Evolutionary conservation across 139 green algal species (phyloP).

Genomic region (Coccomyxa sp.): DNA sequence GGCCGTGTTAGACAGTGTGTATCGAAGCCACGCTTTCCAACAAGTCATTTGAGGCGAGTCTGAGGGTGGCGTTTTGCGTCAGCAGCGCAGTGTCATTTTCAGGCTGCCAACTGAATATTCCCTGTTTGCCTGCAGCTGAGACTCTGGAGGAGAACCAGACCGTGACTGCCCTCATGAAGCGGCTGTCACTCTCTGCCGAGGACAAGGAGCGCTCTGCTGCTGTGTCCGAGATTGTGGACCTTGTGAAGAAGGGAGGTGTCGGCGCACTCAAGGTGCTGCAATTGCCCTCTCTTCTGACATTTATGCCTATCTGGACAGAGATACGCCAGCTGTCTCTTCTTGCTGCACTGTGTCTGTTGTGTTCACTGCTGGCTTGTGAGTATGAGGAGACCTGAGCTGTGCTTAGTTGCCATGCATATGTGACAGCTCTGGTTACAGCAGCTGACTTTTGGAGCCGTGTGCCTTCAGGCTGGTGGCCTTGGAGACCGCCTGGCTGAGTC

Average conservation of each 20-base stretch:
- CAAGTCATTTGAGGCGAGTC: no score
- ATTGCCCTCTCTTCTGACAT: not conserved
- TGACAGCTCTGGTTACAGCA: no score
- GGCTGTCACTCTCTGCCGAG: not conserved
- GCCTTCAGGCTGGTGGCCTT: not conserved
- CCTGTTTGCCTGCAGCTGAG: not conserved
- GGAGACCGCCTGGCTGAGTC: not conserved
- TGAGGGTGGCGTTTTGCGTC: no score
- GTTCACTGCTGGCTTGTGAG: not conserved
- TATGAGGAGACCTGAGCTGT: no score
- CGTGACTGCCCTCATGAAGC: not conserved
- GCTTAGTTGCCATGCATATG: no score
- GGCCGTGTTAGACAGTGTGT: no score
- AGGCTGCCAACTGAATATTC: not conserved
- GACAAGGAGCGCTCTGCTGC: constrained; percentile 14
- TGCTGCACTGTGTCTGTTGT: not conserved
- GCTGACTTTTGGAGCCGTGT: no score
- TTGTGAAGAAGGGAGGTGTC: constrained; percentile 5
- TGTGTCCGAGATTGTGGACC: constrained; percentile 9
- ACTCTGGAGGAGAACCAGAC: not conserved
- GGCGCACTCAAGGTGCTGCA: constrained; percentile 3
- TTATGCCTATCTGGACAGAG: not conserved
- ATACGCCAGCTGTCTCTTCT: not conserved
- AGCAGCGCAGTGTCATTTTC: no score
- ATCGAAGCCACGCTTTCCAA: no score